Evolutionary conservation across 129 eudicot species (phyloP), one percentile per base, ranked within the genome.

Genomic region (Flaveria ramosissima): DNA sequence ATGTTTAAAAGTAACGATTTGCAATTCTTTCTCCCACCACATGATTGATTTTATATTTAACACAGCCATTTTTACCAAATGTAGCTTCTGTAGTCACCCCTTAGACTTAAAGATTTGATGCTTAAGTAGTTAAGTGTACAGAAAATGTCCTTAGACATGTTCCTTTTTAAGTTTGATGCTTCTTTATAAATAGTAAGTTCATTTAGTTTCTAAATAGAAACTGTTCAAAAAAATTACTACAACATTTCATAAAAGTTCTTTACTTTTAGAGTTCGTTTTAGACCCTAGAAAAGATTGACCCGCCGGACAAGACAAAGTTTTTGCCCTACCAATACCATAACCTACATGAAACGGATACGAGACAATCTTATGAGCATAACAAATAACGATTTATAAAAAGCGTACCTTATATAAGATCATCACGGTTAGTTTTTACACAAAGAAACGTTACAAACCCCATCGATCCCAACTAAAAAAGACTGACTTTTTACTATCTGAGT

Each of bases 401-500:
- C 26, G 17, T 39, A 64, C 53, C 69, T 76, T 65, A 63, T 78
- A 78, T 62, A 78, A 70, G 65, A 72, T 51, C 66, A 23, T 53
- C 32, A 12, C 42, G 21, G 55, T 48, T 12, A 43, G 52, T 53
- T 55, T 50, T 65, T 74, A 63, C 64, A 73, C 80, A 67, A 30
- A 21, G 73, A 62, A 19, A 56, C 21, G 78, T 80, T 69, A 74
- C 62, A 74, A 74, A 45, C 84, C 71, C 84, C 80, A 80, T 15
- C 55, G 71, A 53, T 48, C 70, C 75, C 65, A 74, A 74, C 80
- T 59, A 68, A 68, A 80, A 46, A 68, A 55, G 11, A 3, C 41
- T 8, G 61, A 74, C 83, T 84, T 86, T 84, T 86, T 88, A 14
- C 80, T 73, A 75, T 65, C 80, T 15, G 87, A 82, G 47, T 72